phyloP scores from a whole-genome alignment of 2,329 filamentous ascomycete genomes.

The Claviceps citrina region DNA sequence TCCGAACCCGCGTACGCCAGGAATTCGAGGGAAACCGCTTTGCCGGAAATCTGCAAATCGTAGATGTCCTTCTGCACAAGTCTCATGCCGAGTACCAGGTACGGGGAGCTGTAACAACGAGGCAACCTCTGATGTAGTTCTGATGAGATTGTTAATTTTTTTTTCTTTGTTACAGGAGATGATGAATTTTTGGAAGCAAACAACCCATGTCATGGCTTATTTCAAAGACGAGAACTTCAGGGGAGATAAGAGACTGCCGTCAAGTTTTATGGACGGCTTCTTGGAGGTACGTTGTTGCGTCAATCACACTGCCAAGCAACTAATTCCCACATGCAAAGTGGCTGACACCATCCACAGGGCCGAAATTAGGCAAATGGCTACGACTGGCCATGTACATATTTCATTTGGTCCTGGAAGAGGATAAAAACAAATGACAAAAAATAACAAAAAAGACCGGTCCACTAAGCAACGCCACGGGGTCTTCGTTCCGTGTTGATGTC shows the following conservation, averaged over 20 bases:
- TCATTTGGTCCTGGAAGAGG: conserved; percentile 8
- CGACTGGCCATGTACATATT: conserved; percentile 21
- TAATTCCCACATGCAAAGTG: neutral
- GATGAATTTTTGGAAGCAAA: conserved; percentile 98
- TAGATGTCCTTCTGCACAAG: conserved; percentile 82
- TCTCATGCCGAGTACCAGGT: conserved; percentile 93
- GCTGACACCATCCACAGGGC: conserved; percentile 24
- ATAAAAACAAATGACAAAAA: neutral
- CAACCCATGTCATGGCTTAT: conserved; percentile 90
- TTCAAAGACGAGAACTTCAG: conserved; percentile 72
- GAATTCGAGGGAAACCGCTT: conserved; percentile 94
- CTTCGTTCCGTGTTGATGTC: conserved; percentile 8
- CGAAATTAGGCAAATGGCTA: conserved; percentile 33
- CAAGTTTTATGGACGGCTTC: conserved; percentile 87
- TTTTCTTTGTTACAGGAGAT: conserved; percentile 52
- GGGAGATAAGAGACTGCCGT: conserved; percentile 64
- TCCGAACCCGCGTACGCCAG: conserved; percentile 87
- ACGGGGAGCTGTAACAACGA: conserved; percentile 21
- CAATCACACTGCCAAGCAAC: neutral
- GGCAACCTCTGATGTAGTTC: neutral
- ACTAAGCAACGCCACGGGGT: conserved; percentile 19
- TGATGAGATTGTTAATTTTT: neutral
- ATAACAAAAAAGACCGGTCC: conserved; percentile 7
- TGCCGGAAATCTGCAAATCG: conserved; percentile 72
- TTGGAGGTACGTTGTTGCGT: conserved; percentile 54